Evolutionary conservation across 768 basidiomycete genomes (phyloP), one percentile per base, ranked within the genome.

Genomic region (Crepidotus variabilis): DNA sequence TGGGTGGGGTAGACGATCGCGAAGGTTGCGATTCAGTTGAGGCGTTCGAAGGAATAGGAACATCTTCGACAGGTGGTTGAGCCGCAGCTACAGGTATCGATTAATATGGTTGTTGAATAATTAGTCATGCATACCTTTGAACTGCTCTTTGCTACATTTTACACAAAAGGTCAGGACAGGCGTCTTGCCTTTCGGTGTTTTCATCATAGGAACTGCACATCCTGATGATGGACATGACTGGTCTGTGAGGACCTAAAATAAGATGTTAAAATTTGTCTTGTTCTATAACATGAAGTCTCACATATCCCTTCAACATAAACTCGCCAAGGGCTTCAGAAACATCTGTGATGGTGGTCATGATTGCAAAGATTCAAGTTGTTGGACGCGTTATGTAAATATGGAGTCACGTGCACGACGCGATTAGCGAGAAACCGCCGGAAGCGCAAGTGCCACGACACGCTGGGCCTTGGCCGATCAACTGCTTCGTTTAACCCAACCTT

Each of bases 261-360:
- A 14, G n/a, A n/a, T n/a, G n/a, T n/a, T n/a, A n/a, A n/a, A n/a
- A n/a, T n/a, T n/a, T n/a, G n/a, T n/a, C n/a, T n/a, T n/a, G n/a
- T n/a, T n/a, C n/a, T 6, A 22, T 34, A 6, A 45, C 21, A 10
- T 22, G 3, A 21, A 2, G 11, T 65, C 75, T 57, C 57, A 88
- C 89, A 88, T 88, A 90, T 61, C 90, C 90, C 68, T 82, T 84
- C 60, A 90, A 72, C 83, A 92, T 84, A 58, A 82, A 86, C 60
- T 86, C 80, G 4, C 87, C 87, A 14, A 92, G 77, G 36, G 72
- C 78, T 57, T 71, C 70, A n/a, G 89, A 83, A 9, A 88, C 78
- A 62, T 87, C 80, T 39, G 75, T 68, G 45, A 84, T 70, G 23
- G 72, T 77, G 36, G 73, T 72, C 85, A 87, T 87, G 24, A 52